These are phyloP conservation scores for Amanita polypyramis DNA, from an alignment of 768 basidiomycete species.

Conservation along the genomic window DNA sequence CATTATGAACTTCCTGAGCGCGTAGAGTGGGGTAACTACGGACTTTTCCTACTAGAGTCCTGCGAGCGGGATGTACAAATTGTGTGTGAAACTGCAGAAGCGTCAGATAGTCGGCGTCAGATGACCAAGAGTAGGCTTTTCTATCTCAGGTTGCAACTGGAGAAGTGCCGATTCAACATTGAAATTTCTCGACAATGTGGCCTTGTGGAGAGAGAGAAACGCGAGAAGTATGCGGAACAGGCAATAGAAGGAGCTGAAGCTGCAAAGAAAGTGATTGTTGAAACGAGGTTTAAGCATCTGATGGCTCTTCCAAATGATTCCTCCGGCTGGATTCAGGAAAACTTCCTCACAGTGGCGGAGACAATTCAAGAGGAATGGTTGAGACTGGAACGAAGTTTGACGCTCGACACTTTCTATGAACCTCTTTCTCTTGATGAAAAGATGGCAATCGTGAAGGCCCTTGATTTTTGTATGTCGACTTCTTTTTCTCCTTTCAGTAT, in stretches of 20 bases:
- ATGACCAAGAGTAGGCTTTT: constrained; percentile 33
- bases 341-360: constrained; percentile 27
- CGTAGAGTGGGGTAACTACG: constrained; percentile 35
- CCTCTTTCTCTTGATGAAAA: constrained; percentile 44
- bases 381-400: constrained; percentile 27
- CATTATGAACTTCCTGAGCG: constrained; percentile 20
- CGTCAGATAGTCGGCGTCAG: constrained; percentile 44
- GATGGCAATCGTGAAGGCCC: constrained; percentile 35
- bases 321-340: constrained; percentile 30
- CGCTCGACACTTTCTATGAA: constrained; percentile 35
- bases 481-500: not conserved
- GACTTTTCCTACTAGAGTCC: constrained; percentile 32
- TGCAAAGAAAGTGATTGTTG: constrained; percentile 7
- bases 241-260: constrained; percentile 8
- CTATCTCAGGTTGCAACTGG: constrained; percentile 33
- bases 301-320: constrained; percentile 16
- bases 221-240: constrained; percentile 16
- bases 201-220: constrained; percentile 12
- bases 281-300: constrained; percentile 12
- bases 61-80: constrained; percentile 36
- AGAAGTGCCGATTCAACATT: constrained; percentile 39
- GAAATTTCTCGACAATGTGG: constrained; percentile 21
- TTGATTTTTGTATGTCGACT: constrained; percentile 34
- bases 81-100: constrained; percentile 34
- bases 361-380: constrained; percentile 38